These are phyloP conservation scores for Xenoacremonium recifei DNA, from an alignment of 2,329 filamentous ascomycete species.

Conservation along the genomic window DNA sequence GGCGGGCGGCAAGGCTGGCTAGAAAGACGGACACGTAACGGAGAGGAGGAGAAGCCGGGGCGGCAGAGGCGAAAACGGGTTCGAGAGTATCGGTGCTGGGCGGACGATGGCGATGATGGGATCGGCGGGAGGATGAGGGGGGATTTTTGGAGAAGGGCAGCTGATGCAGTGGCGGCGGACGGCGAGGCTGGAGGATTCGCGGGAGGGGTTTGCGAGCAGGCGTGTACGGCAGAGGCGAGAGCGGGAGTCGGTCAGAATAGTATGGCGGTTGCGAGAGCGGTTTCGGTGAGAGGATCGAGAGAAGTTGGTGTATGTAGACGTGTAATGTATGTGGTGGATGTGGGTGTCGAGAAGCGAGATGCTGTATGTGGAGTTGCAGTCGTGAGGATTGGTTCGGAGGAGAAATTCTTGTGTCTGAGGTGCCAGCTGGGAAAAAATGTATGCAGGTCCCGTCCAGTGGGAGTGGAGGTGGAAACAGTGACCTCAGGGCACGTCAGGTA, in stretches of 20 bases:
- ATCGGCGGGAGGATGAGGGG: conserved; percentile 2
- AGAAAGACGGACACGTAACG: background rate
- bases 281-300: too few relatives aligned
- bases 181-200: background rate
- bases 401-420: conserved; percentile 9
- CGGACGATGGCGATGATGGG: conserved; percentile 3
- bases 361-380: conserved; percentile 11
- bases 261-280: too few relatives aligned
- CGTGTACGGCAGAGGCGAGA: too few relatives aligned
- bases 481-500: background rate
- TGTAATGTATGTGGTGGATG: conserved; percentile 6
- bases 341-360: conserved; percentile 7
- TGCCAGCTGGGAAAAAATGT: conserved; percentile 7
- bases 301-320: too few relatives aligned
- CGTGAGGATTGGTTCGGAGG: conserved; percentile 11
- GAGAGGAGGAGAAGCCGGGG: too few relatives aligned
- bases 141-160: background rate
- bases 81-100: too few relatives aligned
- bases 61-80: too few relatives aligned
- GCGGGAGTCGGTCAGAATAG: too few relatives aligned
- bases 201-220: too few relatives aligned
- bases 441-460: too few relatives aligned
- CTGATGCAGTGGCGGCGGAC: conserved; percentile 1
- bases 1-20: background rate
- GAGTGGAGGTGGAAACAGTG: too few relatives aligned